Percentiles rank a stretch among this genome's conserved stretches.
phyloP scores from a whole-genome alignment of 495 filamentous ascomycete genomes.

The Sordaria brevicollis region DNA sequence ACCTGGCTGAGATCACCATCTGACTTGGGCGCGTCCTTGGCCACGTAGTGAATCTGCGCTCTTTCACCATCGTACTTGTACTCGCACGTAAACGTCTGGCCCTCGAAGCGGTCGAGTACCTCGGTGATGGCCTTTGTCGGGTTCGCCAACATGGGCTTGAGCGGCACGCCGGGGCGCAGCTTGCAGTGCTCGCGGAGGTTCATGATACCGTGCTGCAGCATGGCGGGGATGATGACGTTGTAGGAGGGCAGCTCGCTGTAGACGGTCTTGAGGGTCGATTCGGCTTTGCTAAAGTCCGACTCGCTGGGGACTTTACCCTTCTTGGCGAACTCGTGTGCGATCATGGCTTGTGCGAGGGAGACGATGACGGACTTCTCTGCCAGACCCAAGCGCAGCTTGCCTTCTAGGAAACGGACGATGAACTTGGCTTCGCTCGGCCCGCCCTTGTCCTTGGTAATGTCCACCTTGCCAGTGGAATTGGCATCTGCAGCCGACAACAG shows the following conservation, averaged over 20 bases:
- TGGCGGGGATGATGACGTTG: slow-evolving; percentile 84
- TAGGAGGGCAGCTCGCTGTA: slow-evolving; percentile 94
- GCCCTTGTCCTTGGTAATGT: slow-evolving; percentile 87
- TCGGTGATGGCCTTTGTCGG: slow-evolving; percentile 99
- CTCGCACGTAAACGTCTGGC: slow-evolving; percentile 92
- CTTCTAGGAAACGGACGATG: slow-evolving; percentile 84
- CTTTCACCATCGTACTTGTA: slow-evolving; percentile 98
- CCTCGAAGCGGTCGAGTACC: slow-evolving; percentile 93
- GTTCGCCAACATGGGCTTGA: slow-evolving; percentile 98
- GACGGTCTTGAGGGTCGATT: slow-evolving; percentile 75
- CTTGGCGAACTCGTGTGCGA: slow-evolving; percentile 63
- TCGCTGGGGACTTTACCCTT: slow-evolving; percentile 58
- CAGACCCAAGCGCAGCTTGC: slow-evolving; percentile 81
- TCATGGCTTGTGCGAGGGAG: slow-evolving; percentile 76
- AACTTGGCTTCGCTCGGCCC: slow-evolving; percentile 93
- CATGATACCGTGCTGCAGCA: slow-evolving; percentile 77
- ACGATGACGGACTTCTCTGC: slow-evolving; percentile 90
- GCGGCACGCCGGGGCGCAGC: slow-evolving; percentile 82
- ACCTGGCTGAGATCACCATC: slow-evolving; percentile 40
- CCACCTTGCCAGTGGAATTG: slow-evolving; percentile 59
- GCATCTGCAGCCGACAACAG: slow-evolving; percentile 78
- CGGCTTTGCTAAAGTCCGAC: slow-evolving; percentile 69
- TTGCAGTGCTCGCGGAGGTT: slow-evolving; percentile 78
- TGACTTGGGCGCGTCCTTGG: slow-evolving; percentile 50
- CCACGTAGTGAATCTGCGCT: slow-evolving; percentile 94